Base-by-base conservation (phyloP, 108 stramenopile genomes). In the Discostella stelligeroides region DNA sequence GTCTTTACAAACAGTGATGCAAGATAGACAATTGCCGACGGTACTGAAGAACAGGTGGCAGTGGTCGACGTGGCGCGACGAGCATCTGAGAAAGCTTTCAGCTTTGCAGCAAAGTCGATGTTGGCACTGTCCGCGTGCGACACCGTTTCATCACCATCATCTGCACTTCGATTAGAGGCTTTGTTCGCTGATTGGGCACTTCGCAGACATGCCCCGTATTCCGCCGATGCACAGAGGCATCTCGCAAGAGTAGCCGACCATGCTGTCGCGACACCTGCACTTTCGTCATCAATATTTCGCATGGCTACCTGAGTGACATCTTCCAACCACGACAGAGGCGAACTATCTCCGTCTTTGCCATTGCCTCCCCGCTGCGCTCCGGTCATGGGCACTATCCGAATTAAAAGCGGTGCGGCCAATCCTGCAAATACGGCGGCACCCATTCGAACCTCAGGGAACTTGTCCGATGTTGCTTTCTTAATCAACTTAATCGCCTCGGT, bases 221-320 rank as follows among this genome's bases (percentile, higher is more conserved):
- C 86, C n/a, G 88, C 80, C 4, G 88, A 70, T 27, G 88, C 88
- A 63, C 75, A 83, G 38, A 94, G 62, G 62, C 88, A 90, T 21
- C 88, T 63, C 39, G 93, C 93, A 34, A 92, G 62, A 39, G 87
- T 85, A 46, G 84, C 79, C 1, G 87, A 80, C 93, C 93, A 94
- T 6, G 49, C 73, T 9, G 64, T 76, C 7, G 85, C 68, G 8
- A 88, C 86, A 18, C 84, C 80, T 1, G 89, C 77, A 66, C 79
- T 86, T 60, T 90, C 88, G 48, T 94, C 93, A 63, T 94, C 93
- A 56, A 94, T 54, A 81, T 94, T 88, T 53, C 72, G 84, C 63
- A 86, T 70, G 4, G 87, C 82, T 24, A 94, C 51, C 9, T 72
- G 70, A 55, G 90, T 81, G 15, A 86, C 72, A 25, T 88, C 89